Conservation (phyloP, 2,329 filamentous ascomycete genomes). For the Pestalotiopsis sp. region DNA sequence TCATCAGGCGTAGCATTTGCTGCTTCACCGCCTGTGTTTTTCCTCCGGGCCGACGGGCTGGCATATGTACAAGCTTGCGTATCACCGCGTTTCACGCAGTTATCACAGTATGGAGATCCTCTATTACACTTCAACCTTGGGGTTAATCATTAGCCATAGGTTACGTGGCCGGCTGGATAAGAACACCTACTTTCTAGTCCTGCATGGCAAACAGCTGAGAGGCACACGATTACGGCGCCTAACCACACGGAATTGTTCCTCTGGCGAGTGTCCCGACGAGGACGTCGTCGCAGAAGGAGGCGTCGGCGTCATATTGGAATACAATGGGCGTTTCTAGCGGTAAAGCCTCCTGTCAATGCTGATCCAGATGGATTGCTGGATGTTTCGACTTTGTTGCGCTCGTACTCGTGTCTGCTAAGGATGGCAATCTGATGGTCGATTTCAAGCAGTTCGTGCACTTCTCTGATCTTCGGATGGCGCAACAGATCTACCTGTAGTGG, state of each 20-base stretch:
- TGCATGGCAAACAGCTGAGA: conserved; percentile 87
- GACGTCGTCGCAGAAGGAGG: conserved; percentile 80
- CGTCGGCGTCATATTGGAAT: conserved; percentile 68
- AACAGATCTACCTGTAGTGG: not conserved
- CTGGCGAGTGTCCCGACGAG: conserved; percentile 75
- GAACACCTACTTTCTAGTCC: conserved; percentile 78
- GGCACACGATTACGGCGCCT: conserved; percentile 91
- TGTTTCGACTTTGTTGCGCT: not conserved
- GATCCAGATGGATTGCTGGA: not conserved
- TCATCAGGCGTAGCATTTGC: conserved; percentile 75
- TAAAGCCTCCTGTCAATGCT: not conserved
- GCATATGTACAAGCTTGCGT: conserved; percentile 85
- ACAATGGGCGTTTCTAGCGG: not conserved
- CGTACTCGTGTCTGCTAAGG: not conserved
- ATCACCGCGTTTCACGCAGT: conserved; percentile 87
- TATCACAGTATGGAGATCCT: conserved; percentile 80
- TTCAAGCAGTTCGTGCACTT: not conserved
- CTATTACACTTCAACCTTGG: conserved; percentile 79
- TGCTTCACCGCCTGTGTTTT: conserved; percentile 61
- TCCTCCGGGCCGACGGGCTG: conserved; percentile 70
- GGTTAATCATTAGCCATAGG: conserved; percentile 31
- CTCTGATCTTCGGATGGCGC: not conserved
- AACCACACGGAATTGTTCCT: conserved; percentile 84
- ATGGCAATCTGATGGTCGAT: not conserved
- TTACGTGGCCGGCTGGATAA: not conserved